These are phyloP conservation scores for Aspergillus pseudoterreus DNA, from an alignment of 2,329 filamentous ascomycete genomes.

Conservation along the genomic window DNA sequence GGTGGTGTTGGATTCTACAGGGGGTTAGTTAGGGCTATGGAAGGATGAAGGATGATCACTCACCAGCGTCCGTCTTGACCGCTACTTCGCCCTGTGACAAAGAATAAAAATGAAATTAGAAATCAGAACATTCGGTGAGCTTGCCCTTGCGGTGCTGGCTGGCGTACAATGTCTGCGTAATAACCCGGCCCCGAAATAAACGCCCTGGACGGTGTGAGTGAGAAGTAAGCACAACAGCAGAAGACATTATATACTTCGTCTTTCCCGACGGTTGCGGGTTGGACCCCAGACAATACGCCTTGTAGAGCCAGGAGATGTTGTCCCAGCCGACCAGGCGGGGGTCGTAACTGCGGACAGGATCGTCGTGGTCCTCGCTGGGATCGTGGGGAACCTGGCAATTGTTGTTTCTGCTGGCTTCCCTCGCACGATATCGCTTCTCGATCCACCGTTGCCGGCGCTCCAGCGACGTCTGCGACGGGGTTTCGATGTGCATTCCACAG, in stretches of 20 bases:
- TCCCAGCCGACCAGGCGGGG: conserved; percentile 15
- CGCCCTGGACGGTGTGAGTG: conserved; percentile 7
- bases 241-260: conserved; percentile 10
- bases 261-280: conserved; percentile 5
- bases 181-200: conserved; percentile 19
- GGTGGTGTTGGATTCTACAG: background rate
- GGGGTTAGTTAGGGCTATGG: background rate
- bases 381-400: conserved; percentile 5
- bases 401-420: conserved; percentile 6
- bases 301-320: conserved; percentile 16
- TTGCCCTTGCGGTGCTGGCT: background rate
- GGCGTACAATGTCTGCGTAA: conserved; percentile 17
- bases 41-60: background rate
- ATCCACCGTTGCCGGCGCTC: conserved; percentile 18
- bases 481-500: conserved; percentile 18
- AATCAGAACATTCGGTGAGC: background rate
- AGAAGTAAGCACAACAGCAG: background rate
- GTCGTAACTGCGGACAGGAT: conserved; percentile 18
- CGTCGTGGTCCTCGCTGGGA: conserved; percentile 7
- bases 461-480: conserved; percentile 13
- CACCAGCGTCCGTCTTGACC: conserved; percentile 14
- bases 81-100: conserved; percentile 14
- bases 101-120: background rate
- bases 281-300: conserved; percentile 17
- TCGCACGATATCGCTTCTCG: conserved; percentile 13